phyloP scores from a whole-genome alignment of 257 asterid species.

The Solanum pimpinellifolium region DNA sequence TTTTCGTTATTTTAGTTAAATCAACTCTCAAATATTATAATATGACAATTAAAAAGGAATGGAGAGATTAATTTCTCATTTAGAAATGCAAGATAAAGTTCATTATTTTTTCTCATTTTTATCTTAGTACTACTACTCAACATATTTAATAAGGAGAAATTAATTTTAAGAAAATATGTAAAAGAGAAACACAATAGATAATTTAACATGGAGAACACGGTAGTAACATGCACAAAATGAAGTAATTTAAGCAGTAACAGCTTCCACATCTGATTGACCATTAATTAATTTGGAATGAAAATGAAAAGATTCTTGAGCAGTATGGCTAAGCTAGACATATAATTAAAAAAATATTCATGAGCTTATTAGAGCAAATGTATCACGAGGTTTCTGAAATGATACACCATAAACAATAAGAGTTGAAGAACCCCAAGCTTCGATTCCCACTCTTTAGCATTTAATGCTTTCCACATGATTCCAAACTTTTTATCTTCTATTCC shows the following conservation, averaged over 20 bases:
- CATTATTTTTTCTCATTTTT: background rate
- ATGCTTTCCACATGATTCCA: conserved; percentile 93
- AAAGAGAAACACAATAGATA: background rate
- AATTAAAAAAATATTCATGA: background rate
- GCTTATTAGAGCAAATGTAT: conserved; percentile 24
- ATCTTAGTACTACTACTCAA: background rate
- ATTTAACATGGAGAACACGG: background rate
- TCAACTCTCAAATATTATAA: background rate
- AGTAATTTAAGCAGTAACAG: conserved; percentile 1
- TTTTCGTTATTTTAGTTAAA: too few relatives aligned
- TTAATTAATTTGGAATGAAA: conserved; percentile 4
- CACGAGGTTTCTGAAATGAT: conserved; percentile 66
- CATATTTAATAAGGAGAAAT: background rate
- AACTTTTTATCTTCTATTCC: conserved; percentile 73
- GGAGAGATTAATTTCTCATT: too few relatives aligned
- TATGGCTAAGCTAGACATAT: background rate
- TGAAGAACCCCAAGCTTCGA: conserved; percentile 44
- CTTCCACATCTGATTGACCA: conserved; percentile 8
- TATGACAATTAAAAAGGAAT: background rate
- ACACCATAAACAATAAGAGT: conserved; percentile 26
- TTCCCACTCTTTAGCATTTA: conserved; percentile 71
- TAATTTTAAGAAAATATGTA: background rate
- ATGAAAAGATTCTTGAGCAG: conserved; percentile 24
- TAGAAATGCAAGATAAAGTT: background rate
- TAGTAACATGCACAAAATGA: conserved; percentile 41